Conservation (phyloP, 1,284 basidiomycete genomes). For the Ustilago trichophora region DNA sequence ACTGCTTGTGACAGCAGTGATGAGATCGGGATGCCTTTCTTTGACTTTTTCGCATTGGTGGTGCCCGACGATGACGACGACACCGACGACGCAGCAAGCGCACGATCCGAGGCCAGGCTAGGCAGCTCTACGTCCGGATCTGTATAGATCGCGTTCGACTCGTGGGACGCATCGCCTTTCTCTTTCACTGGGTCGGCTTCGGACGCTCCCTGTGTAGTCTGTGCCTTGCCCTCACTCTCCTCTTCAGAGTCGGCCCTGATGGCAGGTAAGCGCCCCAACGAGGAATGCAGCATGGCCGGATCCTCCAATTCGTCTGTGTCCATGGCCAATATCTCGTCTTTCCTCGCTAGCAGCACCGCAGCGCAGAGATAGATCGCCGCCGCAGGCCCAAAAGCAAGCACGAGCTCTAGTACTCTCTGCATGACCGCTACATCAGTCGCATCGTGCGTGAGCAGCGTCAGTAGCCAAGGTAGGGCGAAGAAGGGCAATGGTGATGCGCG, state of each 20-base stretch:
- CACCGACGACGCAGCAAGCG: conserved; percentile 4
- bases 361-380: conserved; percentile 81
- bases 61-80: neutral
- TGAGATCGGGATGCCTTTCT: conserved; percentile 5
- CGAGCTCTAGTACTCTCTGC: conserved; percentile 87
- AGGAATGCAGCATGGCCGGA: conserved; percentile 48
- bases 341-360: conserved; percentile 69
- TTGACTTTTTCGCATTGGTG: neutral
- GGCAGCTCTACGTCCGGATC: conserved; percentile 48
- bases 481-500: conserved; percentile 77
- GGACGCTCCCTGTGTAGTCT: too few species aligned
- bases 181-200: too few species aligned
- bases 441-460: conserved; percentile 91
- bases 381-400: conserved; percentile 83
- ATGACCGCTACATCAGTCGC: conserved; percentile 73
- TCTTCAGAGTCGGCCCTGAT: neutral
- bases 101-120: conserved; percentile 24
- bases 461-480: conserved; percentile 86
- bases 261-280: conserved; percentile 30
- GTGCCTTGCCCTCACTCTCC: neutral
- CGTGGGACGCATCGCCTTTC: too few species aligned
- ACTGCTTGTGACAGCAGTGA: conserved; percentile 19
- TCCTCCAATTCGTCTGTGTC: conserved; percentile 37
- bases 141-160: conserved; percentile 11
- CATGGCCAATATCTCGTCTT: conserved; percentile 16